phyloP scores from a whole-genome alignment of 352 stramenopile species.

The Pythium dissotocum region DNA sequence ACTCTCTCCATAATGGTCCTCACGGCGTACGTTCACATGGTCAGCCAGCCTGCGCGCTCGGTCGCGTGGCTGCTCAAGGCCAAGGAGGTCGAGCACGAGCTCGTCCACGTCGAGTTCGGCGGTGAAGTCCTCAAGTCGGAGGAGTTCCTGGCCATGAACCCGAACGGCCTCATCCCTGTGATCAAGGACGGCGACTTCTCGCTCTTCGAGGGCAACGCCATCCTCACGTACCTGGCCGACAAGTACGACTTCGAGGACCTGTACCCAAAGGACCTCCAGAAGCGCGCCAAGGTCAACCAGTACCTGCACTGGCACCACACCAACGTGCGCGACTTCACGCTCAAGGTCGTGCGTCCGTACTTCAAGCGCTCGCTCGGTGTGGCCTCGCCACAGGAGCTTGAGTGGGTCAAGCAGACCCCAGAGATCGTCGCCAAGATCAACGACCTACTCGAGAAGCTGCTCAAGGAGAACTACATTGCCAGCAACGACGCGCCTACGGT shows the following conservation, averaged over 20 bases:
- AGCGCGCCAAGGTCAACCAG: conserved; percentile 62
- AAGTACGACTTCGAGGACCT: conserved; percentile 49
- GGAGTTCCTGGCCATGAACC: conserved; percentile 56
- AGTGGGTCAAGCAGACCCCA: conserved; percentile 10
- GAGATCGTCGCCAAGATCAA: conserved; percentile 35
- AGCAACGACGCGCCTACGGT: conserved; percentile 54
- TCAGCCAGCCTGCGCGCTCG: conserved; percentile 28
- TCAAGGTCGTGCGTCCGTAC: conserved; percentile 42
- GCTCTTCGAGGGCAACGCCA: conserved; percentile 58
- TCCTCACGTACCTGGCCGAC: conserved; percentile 51
- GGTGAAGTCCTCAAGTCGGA: conserved; percentile 21
- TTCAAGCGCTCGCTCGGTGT: conserved; percentile 19
- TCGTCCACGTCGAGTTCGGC: conserved; percentile 28
- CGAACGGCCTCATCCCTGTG: conserved; percentile 48
- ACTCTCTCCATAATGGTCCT: conserved; percentile 20
- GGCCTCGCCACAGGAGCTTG: conserved; percentile 17
- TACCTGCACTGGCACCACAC: conserved; percentile 77
- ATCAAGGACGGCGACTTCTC: conserved; percentile 57
- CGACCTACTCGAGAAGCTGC: conserved; percentile 46
- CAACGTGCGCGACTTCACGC: conserved; percentile 46
- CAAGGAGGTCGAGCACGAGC: conserved; percentile 45
- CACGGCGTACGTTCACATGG: conserved; percentile 24
- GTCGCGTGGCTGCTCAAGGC: conserved; percentile 46
- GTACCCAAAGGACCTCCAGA: conserved; percentile 44
- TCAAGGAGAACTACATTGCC: conserved; percentile 52